phyloP scores from a whole-genome alignment of 2,329 filamentous ascomycete genomes.

The Microsporum ferrugineum region DNA sequence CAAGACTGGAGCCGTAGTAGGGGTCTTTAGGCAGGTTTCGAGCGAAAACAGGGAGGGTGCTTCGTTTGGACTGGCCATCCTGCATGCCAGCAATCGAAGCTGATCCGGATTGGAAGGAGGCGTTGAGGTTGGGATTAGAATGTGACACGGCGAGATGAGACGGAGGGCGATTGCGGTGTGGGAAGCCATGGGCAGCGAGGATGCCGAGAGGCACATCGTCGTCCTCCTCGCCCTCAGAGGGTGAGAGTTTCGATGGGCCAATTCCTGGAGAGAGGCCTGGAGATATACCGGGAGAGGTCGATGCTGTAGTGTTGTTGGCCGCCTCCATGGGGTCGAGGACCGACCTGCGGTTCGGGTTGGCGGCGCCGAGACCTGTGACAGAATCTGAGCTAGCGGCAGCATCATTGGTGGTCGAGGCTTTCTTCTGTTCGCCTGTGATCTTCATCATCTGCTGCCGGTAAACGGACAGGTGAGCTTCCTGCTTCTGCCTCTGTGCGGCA shows the following conservation, averaged over 20 bases:
- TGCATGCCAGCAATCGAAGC: constrained; percentile 43
- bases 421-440: constrained; percentile 57
- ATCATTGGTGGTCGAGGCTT: constrained; percentile 38
- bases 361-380: constrained; percentile 41
- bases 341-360: constrained; percentile 23
- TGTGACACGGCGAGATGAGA: constrained; percentile 52
- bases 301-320: not conserved
- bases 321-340: constrained; percentile 16
- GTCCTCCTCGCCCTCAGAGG: constrained; percentile 56
- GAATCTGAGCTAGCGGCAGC: constrained; percentile 34
- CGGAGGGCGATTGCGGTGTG: constrained; percentile 63
- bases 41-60: constrained; percentile 67
- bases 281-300: not conserved
- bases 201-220: constrained; percentile 82
- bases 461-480: constrained; percentile 79
- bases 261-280: not conserved
- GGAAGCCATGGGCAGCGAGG: constrained; percentile 79
- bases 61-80: constrained; percentile 35
- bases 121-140: constrained; percentile 61
- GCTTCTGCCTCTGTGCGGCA: constrained; percentile 68
- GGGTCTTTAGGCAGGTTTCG: constrained; percentile 72
- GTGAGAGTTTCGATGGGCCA: constrained; percentile 26
- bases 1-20: constrained; percentile 66
- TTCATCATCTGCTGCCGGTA: constrained; percentile 97
- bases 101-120: constrained; percentile 43